Conservation (phyloP, 2,329 filamentous ascomycete genomes). For the Penicillium sp. region DNA sequence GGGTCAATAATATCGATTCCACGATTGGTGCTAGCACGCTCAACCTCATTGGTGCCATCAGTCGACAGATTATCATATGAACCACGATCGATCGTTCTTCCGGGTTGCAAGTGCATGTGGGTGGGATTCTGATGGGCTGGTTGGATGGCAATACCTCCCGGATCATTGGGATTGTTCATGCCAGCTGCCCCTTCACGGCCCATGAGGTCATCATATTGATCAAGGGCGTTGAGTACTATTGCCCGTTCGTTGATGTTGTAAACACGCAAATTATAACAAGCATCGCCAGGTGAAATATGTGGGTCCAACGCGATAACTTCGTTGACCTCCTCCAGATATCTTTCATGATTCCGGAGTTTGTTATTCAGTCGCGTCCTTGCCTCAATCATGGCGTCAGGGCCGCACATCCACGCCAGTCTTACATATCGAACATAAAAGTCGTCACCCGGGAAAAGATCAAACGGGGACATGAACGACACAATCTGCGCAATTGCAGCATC, state of each 20-base stretch:
- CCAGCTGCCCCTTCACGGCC: neutral
- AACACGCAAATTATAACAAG: neutral
- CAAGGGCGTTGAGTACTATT: neutral
- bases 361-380: neutral
- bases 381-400: neutral
- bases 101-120: too few relatives aligned
- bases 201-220: neutral
- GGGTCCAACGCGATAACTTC: constrained; percentile 1
- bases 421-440: neutral
- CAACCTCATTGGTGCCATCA: neutral
- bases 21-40: neutral
- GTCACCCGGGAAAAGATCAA: neutral
- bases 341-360: neutral
- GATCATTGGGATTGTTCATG: neutral
- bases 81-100: too few relatives aligned
- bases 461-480: neutral
- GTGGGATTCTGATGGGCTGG: neutral
- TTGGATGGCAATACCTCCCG: neutral
- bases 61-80: neutral
- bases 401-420: neutral
- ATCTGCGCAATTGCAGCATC: neutral
- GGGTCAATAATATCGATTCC: constrained; percentile 1
- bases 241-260: neutral
- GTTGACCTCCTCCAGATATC: neutral
- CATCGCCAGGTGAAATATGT: neutral